Evolutionary conservation across 192 early-diverging fungal species (phyloP).

Genomic region (Entomortierella lignicola): DNA sequence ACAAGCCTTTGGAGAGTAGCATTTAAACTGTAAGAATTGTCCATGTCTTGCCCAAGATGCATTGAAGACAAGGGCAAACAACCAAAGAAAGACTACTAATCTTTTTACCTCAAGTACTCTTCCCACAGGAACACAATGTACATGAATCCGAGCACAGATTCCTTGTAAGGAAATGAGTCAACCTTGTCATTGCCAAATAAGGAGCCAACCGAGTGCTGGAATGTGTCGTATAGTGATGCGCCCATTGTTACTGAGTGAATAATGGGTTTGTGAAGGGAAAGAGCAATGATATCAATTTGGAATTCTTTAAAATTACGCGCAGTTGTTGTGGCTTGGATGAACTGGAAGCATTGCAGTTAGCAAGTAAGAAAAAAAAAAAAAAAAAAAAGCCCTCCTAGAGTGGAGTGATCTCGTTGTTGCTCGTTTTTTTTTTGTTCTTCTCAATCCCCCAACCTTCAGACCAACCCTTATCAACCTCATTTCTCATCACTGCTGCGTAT

Average conservation of each 20-base stretch:
- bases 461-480: no score
- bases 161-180: slow-evolving; percentile 76
- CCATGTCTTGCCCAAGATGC: no score
- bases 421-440: no score
- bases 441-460: no score
- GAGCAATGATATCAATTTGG: no score
- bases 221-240: slow-evolving; percentile 12
- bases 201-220: slow-evolving; percentile 5
- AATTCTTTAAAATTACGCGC: no score
- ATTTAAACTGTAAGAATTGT: no score
- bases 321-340: not conserved
- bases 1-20: not conserved
- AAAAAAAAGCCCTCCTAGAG: not conserved
- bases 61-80: no score
- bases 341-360: not conserved
- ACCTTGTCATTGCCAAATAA: slow-evolving; percentile 3
- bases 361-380: not conserved
- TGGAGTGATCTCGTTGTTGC: not conserved
- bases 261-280: no score
- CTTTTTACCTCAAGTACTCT: slow-evolving; percentile 78
- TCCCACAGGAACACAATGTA: slow-evolving; percentile 82
- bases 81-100: not conserved
- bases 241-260: slow-evolving; percentile 9
- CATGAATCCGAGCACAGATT: slow-evolving; percentile 79
- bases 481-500: no score